Percentiles rank a stretch among this genome's conserved stretches.
Evolutionary conservation across 2,329 filamentous ascomycete species (phyloP).

Genomic region (Colletotrichum siamense): DNA sequence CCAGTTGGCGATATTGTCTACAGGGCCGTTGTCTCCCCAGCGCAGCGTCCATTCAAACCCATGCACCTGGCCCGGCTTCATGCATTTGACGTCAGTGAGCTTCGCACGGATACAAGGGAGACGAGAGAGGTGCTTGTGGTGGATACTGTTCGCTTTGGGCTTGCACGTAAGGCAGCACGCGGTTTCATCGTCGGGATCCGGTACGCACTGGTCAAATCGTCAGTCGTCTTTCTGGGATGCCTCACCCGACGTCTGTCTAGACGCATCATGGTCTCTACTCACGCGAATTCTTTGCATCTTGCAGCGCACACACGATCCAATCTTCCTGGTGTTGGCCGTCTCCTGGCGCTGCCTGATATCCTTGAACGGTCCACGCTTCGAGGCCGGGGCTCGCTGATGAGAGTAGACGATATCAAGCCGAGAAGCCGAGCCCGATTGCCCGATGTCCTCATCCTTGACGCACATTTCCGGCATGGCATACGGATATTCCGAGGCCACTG

Average conservation of each 20-base stretch:
- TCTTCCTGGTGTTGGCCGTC: constrained; percentile 62
- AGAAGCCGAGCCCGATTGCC: neutral
- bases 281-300: constrained; percentile 68
- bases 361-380: constrained; percentile 59
- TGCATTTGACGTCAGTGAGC: constrained; percentile 62
- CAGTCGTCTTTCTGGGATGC: neutral
- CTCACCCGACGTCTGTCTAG: neutral
- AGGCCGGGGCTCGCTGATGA: constrained; percentile 39
- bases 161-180: constrained; percentile 60
- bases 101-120: constrained; percentile 67
- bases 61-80: constrained; percentile 63
- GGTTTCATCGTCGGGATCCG: constrained; percentile 49
- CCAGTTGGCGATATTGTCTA: constrained; percentile 63
- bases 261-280: constrained; percentile 31
- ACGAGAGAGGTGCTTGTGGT: constrained; percentile 46
- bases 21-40: constrained; percentile 58
- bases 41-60: constrained; percentile 65
- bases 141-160: constrained; percentile 48
- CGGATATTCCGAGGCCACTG: neutral
- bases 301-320: constrained; percentile 65
- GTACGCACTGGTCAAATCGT: constrained; percentile 53
- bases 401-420: constrained; percentile 37
- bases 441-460: constrained; percentile 8
- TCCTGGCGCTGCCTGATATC: constrained; percentile 55
- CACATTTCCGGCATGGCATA: constrained; percentile 25